Evolutionary conservation across 306 rosid genomes (phyloP).

Genomic region (Gastrolobium villosum): DNA sequence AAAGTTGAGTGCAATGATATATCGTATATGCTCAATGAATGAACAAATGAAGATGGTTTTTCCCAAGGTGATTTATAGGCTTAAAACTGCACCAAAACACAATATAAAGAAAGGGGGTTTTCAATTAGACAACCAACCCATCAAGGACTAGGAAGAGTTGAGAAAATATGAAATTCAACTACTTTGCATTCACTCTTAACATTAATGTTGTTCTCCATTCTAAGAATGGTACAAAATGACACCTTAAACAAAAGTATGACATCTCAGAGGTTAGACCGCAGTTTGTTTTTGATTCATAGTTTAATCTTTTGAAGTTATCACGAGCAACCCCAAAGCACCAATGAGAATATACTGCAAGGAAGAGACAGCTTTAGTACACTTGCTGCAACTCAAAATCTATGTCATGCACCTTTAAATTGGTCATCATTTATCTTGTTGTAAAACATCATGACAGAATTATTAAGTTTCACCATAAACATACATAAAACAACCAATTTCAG

Average conservation of each 20-base stretch:
- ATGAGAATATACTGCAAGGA: constrained; percentile 86
- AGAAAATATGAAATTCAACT: constrained; percentile 45
- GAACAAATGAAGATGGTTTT: no score
- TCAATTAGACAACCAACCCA: constrained; percentile 33
- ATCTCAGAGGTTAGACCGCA: constrained; percentile 34
- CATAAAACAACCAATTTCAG: background rate
- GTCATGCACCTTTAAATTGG: constrained; percentile 14
- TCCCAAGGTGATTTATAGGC: background rate
- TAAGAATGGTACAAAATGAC: constrained; percentile 50
- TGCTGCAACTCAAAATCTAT: constrained; percentile 35
- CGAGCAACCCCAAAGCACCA: constrained; percentile 93
- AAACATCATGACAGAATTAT: constrained; percentile 16
- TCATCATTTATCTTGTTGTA: constrained; percentile 2
- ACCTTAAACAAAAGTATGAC: constrained; percentile 42
- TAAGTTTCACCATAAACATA: background rate
- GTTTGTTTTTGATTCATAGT: constrained; percentile 34
- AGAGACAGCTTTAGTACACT: constrained; percentile 41
- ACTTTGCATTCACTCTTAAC: constrained; percentile 45
- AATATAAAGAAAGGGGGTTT: background rate
- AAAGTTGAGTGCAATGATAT: no score
- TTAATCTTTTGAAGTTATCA: constrained; percentile 88
- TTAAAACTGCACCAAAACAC: constrained; percentile 19
- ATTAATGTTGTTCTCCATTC: constrained; percentile 40
- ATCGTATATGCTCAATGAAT: no score
- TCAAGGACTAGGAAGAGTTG: background rate